Evolutionary conservation across 148 eudicot genomes (phyloP), one percentile per base, ranked within the genome.

Genomic region (Simmondsia chinensis): DNA sequence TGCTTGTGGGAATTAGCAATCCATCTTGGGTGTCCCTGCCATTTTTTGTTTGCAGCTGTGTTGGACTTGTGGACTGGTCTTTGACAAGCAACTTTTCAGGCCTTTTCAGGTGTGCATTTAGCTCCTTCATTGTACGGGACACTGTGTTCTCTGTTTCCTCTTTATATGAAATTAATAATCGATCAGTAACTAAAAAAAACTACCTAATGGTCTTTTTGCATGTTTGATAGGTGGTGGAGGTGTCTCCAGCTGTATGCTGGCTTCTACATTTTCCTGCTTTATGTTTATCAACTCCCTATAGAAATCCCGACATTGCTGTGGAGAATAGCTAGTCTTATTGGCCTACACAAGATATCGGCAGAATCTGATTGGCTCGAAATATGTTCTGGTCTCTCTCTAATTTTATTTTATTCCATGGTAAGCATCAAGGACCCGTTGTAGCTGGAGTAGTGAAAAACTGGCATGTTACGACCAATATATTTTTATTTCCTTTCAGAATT

Each of bases 1-100:
- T 89, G 61, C 61, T 76, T 37, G 83, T 63, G 38, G 97, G 95
- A 51, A 89, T 89, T 44, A 85, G 97, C 76, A 67, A 65, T 57
- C 95, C 93, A 27, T 84, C 97, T 68, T 89, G 97, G 97, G 74
- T 76, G 38, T 89, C 95, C 50, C 62, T 89, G 50, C 93, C 91
- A 17, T 87, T 87, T 50, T 76, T 87, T 35, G 61, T 86, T 29
- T 81, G 95, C 74, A 82, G 95, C 79, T 91, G 99, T 53, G 60
- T 91, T 33, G 87, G 95, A 37, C 83, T 91, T 39, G 95, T 91
- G 24, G 83, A 91, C 61, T 91, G 95, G 99, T 91, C 99, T 39
- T 59, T 91, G 60, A 91, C 99, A 16, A 91, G 94, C 82, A 91
- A 91, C 70, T 85, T 79, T 59, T 73, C 78, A 30, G 95, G 99